phyloP scores from a whole-genome alignment of 2,329 filamentous ascomycete species.

The Alternaria angustiovoidea region DNA sequence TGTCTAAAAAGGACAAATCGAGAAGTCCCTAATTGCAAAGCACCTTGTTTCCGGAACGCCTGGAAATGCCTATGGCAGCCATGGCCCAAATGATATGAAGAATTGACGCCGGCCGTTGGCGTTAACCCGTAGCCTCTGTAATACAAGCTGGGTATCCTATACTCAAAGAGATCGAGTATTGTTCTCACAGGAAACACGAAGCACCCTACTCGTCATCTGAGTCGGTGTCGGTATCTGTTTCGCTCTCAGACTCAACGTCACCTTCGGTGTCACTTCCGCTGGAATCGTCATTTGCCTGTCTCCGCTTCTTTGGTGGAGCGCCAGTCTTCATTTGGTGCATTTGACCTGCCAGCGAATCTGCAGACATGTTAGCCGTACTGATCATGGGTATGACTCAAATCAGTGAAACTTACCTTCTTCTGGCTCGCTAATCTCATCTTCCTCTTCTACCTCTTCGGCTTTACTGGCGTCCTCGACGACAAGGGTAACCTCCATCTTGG shows the following conservation, averaged over 20 bases:
- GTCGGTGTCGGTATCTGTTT: slow-evolving; percentile 57
- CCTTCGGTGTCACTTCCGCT: slow-evolving; percentile 72
- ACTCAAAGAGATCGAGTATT: not conserved
- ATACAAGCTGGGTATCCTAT: not conserved
- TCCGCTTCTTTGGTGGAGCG: slow-evolving; percentile 64
- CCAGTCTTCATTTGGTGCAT: slow-evolving; percentile 87
- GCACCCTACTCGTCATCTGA: slow-evolving; percentile 49
- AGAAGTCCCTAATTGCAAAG: slow-evolving; percentile 10
- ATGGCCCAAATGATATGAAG: slow-evolving; percentile 5
- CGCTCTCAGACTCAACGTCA: slow-evolving; percentile 62
- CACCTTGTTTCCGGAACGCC: slow-evolving; percentile 30
- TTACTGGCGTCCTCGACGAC: slow-evolving; percentile 89
- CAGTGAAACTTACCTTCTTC: slow-evolving; percentile 80
- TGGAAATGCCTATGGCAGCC: slow-evolving; percentile 32
- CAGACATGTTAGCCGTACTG: slow-evolving; percentile 35
- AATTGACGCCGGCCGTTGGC: slow-evolving; percentile 1
- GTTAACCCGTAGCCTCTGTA: not conserved
- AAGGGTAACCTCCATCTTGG: slow-evolving; percentile 87
- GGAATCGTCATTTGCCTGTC: slow-evolving; percentile 67
- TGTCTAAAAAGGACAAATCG: slow-evolving; percentile 9
- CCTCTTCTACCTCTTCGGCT: slow-evolving; percentile 78
- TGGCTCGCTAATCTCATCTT: slow-evolving; percentile 97
- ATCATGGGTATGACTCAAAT: not conserved
- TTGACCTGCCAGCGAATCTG: slow-evolving; percentile 88
- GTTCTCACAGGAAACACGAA: not conserved